Conservation (phyloP, 306 rosid species). For the Gastrolobium villosum region DNA sequence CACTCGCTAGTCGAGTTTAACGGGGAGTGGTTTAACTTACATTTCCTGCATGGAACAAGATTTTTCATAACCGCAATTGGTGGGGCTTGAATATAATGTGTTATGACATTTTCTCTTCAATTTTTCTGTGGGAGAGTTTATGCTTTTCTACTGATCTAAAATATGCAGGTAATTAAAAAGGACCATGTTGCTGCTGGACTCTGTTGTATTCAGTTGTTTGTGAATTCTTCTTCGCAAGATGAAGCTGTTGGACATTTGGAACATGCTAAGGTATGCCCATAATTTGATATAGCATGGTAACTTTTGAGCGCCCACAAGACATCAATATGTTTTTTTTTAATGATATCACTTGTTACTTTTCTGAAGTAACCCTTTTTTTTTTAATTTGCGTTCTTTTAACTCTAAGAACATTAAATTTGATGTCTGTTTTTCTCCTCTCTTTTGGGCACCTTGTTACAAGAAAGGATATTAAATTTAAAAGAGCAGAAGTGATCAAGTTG, state of each 20-base stretch:
- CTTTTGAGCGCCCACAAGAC: conserved; percentile 7
- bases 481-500: neutral
- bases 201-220: conserved; percentile 96
- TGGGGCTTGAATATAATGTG: neutral
- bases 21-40: too few species aligned
- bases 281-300: conserved; percentile 32
- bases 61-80: conserved; percentile 3
- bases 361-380: neutral
- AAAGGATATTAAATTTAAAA: conserved; percentile 23
- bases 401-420: neutral
- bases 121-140: neutral
- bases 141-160: conserved; percentile 32
- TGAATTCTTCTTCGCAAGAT: conserved; percentile 85
- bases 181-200: conserved; percentile 98
- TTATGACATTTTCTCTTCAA: neutral
- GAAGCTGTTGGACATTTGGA: conserved; percentile 97
- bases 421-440: conserved; percentile 13
- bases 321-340: neutral
- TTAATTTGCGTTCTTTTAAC: conserved; percentile 28
- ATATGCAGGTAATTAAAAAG: conserved; percentile 81
- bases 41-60: conserved; percentile 14
- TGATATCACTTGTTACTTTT: conserved; percentile 5
- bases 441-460: conserved; percentile 18
- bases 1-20: too few species aligned
- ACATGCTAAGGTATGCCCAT: conserved; percentile 82